Evolutionary conservation across 208 protist species (phyloP), one percentile per base, ranked within the genome.

Genomic region (Endotrypanum monterogeii): DNA sequence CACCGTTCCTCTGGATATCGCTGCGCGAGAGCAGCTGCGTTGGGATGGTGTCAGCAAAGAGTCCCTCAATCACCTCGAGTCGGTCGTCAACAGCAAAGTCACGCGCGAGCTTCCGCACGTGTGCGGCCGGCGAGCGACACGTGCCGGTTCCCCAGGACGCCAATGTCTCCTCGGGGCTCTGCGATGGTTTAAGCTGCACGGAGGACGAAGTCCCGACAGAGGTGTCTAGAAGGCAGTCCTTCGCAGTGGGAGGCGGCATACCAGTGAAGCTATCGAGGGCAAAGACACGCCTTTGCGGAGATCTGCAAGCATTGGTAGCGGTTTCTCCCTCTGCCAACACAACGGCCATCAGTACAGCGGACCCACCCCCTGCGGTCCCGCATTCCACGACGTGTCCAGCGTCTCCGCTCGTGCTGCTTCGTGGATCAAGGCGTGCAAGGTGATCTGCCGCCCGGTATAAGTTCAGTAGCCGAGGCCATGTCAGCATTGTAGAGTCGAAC

Each of bases 401-500:
- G 37, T 82, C 76, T 6, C 56, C 54, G 50, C 25, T 30, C 30
- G 12, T 9, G 52, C 41, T 52, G 35, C 30, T 25, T 35, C 30
- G 18, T n/a, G 11, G 2, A 11, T 39, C 62, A 8, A 68, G 62
- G 46, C 71, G 66, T n/a, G 76, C 70, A 32, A 88, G 55, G 5
- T 66, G 57, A 20, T 80, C 74, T 20, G 79, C 58, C 9, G 72
- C 73, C 12, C 63, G 48, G 76, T 86, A 94, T 12, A 96, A 81
- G 44, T 76, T 67, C 44, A 91, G 78, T 3, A 96, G 81, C 5
- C 92, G 84, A 44, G 82, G 83, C 92, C 92, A 96, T 32, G 84
- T 82, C 28, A 94, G 83, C 89, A 94, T 96, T 14, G 89, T 93
- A 71, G 89, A 82, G 57, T 96, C 88, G 35, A 93, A 58, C 4